phyloP scores from a whole-genome alignment of 2,329 filamentous ascomycete genomes.

The Microdochium paspali region DNA sequence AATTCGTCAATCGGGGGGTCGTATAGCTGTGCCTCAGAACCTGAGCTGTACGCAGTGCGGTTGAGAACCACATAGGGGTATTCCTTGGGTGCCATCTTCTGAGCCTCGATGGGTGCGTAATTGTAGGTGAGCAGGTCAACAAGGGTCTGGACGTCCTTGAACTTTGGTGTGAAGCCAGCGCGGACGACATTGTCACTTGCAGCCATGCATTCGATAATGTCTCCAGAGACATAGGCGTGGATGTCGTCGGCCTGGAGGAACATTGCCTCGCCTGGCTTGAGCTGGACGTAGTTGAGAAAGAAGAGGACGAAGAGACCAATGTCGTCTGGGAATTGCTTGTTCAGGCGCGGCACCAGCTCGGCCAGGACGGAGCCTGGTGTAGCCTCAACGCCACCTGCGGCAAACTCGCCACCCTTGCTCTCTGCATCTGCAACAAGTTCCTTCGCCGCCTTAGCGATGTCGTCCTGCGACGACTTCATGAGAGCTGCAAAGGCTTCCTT shows the following conservation, averaged over 20 bases:
- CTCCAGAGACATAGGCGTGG: slow-evolving; percentile 85
- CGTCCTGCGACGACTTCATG: slow-evolving; percentile 66
- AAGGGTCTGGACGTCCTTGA: slow-evolving; percentile 88
- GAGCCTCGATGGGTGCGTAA: slow-evolving; percentile 87
- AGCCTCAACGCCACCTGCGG: slow-evolving; percentile 58
- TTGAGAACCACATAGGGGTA: slow-evolving; percentile 84
- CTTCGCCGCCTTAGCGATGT: slow-evolving; percentile 54
- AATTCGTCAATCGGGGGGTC: slow-evolving; percentile 97
- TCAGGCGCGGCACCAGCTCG: slow-evolving; percentile 66
- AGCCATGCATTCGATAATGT: slow-evolving; percentile 99
- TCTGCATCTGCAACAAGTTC: slow-evolving; percentile 64
- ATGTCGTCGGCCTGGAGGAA: slow-evolving; percentile 96
- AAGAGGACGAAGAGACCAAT: slow-evolving; percentile 93
- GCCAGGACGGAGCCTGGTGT: slow-evolving; percentile 62
- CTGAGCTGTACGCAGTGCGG: slow-evolving; percentile 68
- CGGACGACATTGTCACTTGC: slow-evolving; percentile 98
- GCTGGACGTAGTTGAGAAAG: slow-evolving; percentile 90
- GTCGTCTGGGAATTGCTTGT: slow-evolving; percentile 79
- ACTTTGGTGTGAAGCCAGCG: slow-evolving; percentile 95
- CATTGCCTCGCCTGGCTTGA: slow-evolving; percentile 84
- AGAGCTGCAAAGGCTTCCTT: slow-evolving; percentile 67
- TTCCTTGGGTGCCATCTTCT: slow-evolving; percentile 81
- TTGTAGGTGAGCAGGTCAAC: slow-evolving; percentile 90
- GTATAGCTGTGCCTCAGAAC: slow-evolving; percentile 66
- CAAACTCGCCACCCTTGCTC: slow-evolving; percentile 62